Evolutionary conservation across 148 eudicot genomes (phyloP).

Genomic region (Vaccinium darrowii): DNA sequence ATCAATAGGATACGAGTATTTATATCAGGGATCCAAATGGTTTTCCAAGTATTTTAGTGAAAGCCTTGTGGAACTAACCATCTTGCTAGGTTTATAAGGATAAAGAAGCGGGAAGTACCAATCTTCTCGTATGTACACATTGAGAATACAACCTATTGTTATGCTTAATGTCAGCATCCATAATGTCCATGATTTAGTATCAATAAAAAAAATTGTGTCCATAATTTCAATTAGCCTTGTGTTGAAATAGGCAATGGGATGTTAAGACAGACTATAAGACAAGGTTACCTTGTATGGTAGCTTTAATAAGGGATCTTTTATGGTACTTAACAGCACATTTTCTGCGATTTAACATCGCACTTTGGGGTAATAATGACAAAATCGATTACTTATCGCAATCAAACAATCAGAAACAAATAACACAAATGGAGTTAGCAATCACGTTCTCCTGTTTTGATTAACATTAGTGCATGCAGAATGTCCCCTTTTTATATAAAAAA

Average conservation of each 20-base stretch:
- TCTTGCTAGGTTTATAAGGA: neutral
- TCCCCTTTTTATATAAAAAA: neutral
- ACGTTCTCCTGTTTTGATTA: neutral
- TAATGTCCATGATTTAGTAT: neutral
- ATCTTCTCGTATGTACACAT: neutral
- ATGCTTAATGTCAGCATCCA: neutral
- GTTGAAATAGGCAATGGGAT: neutral
- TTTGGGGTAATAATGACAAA: neutral
- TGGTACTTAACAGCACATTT: neutral
- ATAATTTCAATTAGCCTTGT: neutral
- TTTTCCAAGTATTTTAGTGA: neutral
- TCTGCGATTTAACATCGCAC: neutral
- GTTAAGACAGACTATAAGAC: neutral
- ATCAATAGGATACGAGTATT: neutral
- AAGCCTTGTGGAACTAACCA: neutral
- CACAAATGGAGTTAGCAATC: neutral
- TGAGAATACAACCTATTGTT: neutral
- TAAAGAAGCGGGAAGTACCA: neutral
- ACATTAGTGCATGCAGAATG: neutral
- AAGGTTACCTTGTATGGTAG: neutral
- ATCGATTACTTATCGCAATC: neutral
- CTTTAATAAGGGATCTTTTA: neutral
- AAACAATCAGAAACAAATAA: neutral
- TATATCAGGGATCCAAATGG: neutral
- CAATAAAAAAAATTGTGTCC: neutral